A percentile compares a stretch with the other conserved stretches of the same genome.
Conservation (phyloP, 345 rosid species). For the Boechera retrofracta region DNA sequence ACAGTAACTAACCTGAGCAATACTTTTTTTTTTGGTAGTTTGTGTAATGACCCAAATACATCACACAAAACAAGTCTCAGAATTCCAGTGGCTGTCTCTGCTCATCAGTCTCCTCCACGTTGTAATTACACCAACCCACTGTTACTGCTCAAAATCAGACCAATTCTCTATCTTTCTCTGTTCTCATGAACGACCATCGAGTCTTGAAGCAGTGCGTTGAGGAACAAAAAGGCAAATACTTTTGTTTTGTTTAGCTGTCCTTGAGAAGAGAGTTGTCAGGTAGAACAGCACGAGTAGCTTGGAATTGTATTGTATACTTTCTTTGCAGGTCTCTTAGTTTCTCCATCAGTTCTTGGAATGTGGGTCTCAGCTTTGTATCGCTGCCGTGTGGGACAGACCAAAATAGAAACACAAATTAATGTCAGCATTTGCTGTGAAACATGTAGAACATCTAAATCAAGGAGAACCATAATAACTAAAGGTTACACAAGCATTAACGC, state of each 20-base stretch:
- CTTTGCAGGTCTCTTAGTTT: conserved; percentile 83
- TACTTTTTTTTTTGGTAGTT: conserved; percentile 22
- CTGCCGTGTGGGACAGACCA: conserved; percentile 51
- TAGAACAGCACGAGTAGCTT: conserved; percentile 64
- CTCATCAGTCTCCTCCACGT: conserved; percentile 31
- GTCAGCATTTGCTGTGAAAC: conserved; percentile 3
- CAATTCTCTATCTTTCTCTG: conserved; percentile 3
- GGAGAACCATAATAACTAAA: not conserved
- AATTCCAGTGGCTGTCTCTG: conserved; percentile 26
- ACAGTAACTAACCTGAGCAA: conserved; percentile 33
- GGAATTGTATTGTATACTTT: conserved; percentile 61
- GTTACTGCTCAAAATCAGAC: conserved; percentile 26
- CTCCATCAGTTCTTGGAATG: conserved; percentile 88
- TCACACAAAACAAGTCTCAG: conserved; percentile 9
- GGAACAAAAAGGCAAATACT: conserved; percentile 10
- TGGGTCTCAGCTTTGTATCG: conserved; percentile 74
- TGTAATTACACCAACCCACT: conserved; percentile 28
- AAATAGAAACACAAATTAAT: not conserved
- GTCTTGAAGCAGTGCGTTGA: conserved; percentile 16
- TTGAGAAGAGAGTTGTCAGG: conserved; percentile 56
- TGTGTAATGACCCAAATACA: conserved; percentile 27
- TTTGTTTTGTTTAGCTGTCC: conserved; percentile 47
- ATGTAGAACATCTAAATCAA: conserved; percentile 21
- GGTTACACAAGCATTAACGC: conserved; percentile 2
- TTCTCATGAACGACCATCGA: not conserved